phyloP scores from a whole-genome alignment of 345 rosid species.

The Ailanthus altissimus region DNA sequence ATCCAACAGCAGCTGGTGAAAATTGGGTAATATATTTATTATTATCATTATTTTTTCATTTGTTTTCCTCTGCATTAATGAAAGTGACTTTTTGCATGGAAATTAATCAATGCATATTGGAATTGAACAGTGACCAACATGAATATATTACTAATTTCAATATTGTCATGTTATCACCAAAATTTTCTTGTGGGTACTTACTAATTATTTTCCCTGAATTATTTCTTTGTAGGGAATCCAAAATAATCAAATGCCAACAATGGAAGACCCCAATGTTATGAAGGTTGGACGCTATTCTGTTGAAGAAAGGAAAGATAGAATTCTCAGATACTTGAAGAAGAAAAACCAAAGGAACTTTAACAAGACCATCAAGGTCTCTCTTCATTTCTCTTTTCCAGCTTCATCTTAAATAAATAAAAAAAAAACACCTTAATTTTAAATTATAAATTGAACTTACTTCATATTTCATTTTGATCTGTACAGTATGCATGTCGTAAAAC shows the following conservation, averaged over 20 bases:
- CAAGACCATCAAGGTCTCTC: constrained; percentile 80
- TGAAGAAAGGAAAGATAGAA: constrained; percentile 89
- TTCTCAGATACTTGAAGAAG: constrained; percentile 80
- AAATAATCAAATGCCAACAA: constrained; percentile 34
- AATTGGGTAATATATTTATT: constrained; percentile 37
- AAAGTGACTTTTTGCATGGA: background rate
- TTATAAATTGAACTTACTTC: background rate
- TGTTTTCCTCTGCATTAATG: background rate
- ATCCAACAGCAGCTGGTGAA: constrained; percentile 35
- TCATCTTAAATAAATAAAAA: too few species aligned
- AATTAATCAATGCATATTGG: background rate
- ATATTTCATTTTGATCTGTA: background rate
- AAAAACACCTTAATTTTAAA: too few species aligned
- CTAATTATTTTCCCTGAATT: background rate
- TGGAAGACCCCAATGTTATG: constrained; percentile 41
- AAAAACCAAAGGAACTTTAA: constrained; percentile 91
- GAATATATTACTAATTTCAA: too few species aligned
- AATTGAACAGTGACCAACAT: background rate
- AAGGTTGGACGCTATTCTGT: constrained; percentile 75
- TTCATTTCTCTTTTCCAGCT: background rate
- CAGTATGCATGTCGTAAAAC: constrained; percentile 95
- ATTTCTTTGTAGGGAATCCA: constrained; percentile 40
- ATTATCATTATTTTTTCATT: too few species aligned
- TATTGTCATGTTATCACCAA: background rate
- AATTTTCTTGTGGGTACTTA: background rate